Conservation (phyloP, 441 rosid species). For the Pelargonium cotyledonis region DNA sequence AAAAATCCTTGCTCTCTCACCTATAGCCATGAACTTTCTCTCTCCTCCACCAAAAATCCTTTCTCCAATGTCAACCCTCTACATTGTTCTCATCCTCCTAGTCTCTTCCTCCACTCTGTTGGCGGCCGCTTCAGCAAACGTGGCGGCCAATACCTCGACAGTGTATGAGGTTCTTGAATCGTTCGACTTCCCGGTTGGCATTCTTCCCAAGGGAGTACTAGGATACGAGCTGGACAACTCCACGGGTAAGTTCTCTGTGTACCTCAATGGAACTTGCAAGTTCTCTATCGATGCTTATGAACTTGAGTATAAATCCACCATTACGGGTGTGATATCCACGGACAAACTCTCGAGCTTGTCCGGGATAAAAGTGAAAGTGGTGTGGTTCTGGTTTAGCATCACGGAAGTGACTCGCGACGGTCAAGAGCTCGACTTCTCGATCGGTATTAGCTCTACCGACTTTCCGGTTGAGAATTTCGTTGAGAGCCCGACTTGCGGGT, state of each 20-base stretch:
- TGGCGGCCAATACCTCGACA: conserved; percentile 19
- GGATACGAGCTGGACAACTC: conserved; percentile 35
- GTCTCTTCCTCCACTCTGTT: conserved; percentile 5
- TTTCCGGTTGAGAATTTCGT: conserved; percentile 37
- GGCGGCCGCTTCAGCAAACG: too few relatives aligned
- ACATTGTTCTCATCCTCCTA: conserved; percentile 22
- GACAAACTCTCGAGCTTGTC: conserved; percentile 36
- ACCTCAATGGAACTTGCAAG: conserved; percentile 32
- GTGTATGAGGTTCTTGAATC: conserved; percentile 40
- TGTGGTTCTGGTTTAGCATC: conserved; percentile 48
- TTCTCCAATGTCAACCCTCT: conserved; percentile 20
- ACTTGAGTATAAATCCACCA: conserved; percentile 42
- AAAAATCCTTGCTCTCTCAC: too few relatives aligned
- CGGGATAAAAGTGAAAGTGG: conserved; percentile 50
- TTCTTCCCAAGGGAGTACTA: conserved; percentile 40
- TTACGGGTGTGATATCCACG: conserved; percentile 38
- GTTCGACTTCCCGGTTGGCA: conserved; percentile 44
- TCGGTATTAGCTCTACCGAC: conserved; percentile 50
- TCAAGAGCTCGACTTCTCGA: conserved; percentile 44
- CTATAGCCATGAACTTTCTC: too few relatives aligned
- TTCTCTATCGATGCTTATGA: conserved; percentile 38
- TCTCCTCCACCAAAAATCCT: conserved; percentile 3
- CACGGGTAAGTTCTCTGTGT: conserved; percentile 37
- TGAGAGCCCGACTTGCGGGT: conserved; percentile 47
- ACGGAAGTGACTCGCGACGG: conserved; percentile 38